phyloP scores from a whole-genome alignment of 2,329 filamentous ascomycete genomes.

The Fusarium redolens region DNA sequence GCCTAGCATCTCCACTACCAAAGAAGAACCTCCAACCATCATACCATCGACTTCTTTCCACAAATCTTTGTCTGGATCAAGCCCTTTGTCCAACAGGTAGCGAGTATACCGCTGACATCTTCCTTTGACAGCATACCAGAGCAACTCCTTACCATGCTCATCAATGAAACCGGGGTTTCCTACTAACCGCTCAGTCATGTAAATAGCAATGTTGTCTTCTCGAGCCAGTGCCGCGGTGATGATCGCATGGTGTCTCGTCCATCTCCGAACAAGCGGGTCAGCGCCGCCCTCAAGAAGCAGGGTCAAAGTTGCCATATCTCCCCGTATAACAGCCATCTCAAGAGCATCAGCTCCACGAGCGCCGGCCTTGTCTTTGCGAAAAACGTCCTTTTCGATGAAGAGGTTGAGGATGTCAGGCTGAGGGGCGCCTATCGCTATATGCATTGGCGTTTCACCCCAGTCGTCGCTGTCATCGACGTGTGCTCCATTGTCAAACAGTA shows the following conservation, averaged over 20 bases:
- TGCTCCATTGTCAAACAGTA: background rate
- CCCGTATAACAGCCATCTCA: background rate
- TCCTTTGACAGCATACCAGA: constrained; percentile 2
- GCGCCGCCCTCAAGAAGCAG: constrained; percentile 8
- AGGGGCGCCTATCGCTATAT: background rate
- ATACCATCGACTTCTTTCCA: background rate
- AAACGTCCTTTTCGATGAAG: background rate
- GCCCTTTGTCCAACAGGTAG: background rate
- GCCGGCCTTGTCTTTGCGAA: background rate
- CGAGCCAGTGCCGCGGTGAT: background rate
- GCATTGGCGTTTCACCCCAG: background rate
- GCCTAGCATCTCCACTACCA: background rate
- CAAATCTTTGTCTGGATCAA: background rate
- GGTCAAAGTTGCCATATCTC: background rate
- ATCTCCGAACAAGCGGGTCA: background rate
- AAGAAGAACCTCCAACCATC: background rate
- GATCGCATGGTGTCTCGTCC: background rate
- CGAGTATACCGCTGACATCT: background rate
- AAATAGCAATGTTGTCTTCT: background rate
- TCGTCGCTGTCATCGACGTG: background rate
- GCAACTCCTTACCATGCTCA: background rate
- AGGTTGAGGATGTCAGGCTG: background rate
- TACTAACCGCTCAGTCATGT: background rate
- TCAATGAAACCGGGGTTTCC: background rate
- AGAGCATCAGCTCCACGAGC: background rate